Percentiles rank a stretch among this genome's conserved stretches.
Evolutionary conservation across 306 rosid species (phyloP).

Genomic region (Casuarina glauca): DNA sequence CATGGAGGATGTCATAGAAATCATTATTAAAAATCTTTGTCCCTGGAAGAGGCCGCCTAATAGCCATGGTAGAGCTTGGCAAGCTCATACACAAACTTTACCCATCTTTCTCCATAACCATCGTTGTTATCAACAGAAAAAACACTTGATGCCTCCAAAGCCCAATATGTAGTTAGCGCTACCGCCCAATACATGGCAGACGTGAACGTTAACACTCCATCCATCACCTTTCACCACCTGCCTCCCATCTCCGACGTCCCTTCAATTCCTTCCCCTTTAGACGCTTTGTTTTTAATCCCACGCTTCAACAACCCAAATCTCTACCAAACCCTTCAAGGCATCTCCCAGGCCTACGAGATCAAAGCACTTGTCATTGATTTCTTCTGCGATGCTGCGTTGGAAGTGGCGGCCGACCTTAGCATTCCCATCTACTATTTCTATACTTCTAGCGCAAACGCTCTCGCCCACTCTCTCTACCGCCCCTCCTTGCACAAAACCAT

Average conservation of each 20-base stretch:
- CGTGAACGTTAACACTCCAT: constrained; percentile 3
- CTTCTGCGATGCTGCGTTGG: not conserved
- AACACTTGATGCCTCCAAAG: not conserved
- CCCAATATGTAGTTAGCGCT: not conserved
- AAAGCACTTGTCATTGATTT: constrained; percentile 3
- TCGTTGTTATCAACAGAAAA: not conserved
- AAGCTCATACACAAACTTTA: constrained; percentile 13
- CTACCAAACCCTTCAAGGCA: not conserved
- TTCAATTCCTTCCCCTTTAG: not conserved
- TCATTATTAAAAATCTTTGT: too few species aligned
- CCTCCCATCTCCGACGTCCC: not conserved
- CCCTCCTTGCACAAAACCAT: not conserved
- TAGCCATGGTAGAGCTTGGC: constrained; percentile 30
- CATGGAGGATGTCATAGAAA: constrained; percentile 21
- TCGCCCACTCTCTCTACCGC: not conserved
- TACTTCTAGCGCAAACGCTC: not conserved
- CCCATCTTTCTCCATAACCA: not conserved
- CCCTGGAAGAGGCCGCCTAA: not conserved
- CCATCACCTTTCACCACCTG: not conserved
- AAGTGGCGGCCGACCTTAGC: not conserved
- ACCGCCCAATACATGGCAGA: constrained; percentile 1
- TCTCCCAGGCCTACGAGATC: not conserved
- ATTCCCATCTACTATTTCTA: not conserved
- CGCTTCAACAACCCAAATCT: not conserved
- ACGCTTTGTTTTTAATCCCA: too few species aligned